These are phyloP conservation scores for Citrus medica DNA, from an alignment of 345 rosid genomes.

Conservation along the genomic window DNA sequence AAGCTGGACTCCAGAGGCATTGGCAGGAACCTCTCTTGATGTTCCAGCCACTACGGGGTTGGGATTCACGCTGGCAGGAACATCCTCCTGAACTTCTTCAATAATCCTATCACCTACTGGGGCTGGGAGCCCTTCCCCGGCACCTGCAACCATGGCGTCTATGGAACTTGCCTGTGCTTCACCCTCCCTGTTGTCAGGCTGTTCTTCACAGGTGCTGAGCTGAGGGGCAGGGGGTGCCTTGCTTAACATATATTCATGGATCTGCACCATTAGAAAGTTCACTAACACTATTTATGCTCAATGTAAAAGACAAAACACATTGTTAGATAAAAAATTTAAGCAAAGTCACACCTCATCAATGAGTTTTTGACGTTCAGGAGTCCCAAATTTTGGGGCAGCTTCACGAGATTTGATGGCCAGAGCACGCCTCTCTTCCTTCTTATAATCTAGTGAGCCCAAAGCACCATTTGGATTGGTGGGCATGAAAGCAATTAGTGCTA, in stretches of 20 bases:
- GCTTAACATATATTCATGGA: conserved; percentile 83
- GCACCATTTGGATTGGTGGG: conserved; percentile 95
- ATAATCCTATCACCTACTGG: conserved; percentile 36
- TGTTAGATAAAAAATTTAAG: neutral
- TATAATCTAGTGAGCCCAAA: conserved; percentile 87
- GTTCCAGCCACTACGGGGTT: conserved; percentile 23
- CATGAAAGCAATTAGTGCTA: conserved; percentile 95
- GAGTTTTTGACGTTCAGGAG: conserved; percentile 77
- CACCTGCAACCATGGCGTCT: conserved; percentile 14
- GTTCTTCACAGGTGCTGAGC: conserved; percentile 26
- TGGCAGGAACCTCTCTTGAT: conserved; percentile 32
- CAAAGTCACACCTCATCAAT: conserved; percentile 67
- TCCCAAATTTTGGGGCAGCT: conserved; percentile 71
- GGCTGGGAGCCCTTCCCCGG: conserved; percentile 22
- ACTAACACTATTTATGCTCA: neutral
- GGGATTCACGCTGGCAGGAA: conserved; percentile 31
- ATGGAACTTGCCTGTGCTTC: conserved; percentile 18
- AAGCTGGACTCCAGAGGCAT: conserved; percentile 17
- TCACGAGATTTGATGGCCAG: conserved; percentile 91
- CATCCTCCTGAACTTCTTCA: conserved; percentile 47
- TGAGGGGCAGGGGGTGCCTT: conserved; percentile 71
- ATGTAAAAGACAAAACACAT: neutral
- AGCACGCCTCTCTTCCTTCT: conserved; percentile 78
- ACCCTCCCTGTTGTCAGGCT: conserved; percentile 9
- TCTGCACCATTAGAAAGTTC: conserved; percentile 39